Conservation (phyloP, 345 rosid species). For the Populus euphratica region DNA sequence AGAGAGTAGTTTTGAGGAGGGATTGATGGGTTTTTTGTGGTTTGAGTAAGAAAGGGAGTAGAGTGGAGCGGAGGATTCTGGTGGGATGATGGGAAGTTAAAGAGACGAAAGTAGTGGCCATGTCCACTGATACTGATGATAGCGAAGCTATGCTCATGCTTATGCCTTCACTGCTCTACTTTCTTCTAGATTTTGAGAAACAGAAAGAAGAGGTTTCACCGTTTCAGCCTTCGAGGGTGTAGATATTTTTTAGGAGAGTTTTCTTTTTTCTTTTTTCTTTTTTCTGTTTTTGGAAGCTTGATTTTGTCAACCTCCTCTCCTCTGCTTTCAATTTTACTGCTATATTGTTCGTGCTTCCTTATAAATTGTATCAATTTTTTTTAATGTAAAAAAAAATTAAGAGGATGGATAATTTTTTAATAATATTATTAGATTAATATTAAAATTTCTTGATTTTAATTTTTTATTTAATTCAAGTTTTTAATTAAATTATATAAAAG, state of each 20-base stretch:
- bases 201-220: background rate
- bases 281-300: too few relatives aligned
- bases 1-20: slow-evolving; percentile 8
- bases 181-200: background rate
- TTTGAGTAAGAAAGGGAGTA: slow-evolving; percentile 34
- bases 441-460: too few relatives aligned
- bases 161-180: background rate
- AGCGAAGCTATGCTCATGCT: slow-evolving; percentile 17
- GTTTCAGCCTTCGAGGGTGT: background rate
- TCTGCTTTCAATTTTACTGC: too few relatives aligned
- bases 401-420: rapidly evolving
- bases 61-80: slow-evolving; percentile 29
- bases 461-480: too few relatives aligned
- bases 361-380: too few relatives aligned
- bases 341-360: too few relatives aligned
- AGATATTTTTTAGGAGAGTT: background rate
- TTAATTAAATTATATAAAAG: too few relatives aligned
- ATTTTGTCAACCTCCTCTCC: too few relatives aligned
- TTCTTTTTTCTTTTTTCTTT: too few relatives aligned
- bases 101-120: slow-evolving; percentile 61
- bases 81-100: slow-evolving; percentile 45
- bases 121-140: slow-evolving; percentile 43
- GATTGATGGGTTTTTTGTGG: background rate
- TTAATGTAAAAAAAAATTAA: too few relatives aligned
- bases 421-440: too few relatives aligned